Percentiles rank a stretch among this genome's conserved stretches.
These are phyloP conservation scores for Mercurialis annua DNA, from an alignment of 345 rosid genomes.

Conservation along the genomic window DNA sequence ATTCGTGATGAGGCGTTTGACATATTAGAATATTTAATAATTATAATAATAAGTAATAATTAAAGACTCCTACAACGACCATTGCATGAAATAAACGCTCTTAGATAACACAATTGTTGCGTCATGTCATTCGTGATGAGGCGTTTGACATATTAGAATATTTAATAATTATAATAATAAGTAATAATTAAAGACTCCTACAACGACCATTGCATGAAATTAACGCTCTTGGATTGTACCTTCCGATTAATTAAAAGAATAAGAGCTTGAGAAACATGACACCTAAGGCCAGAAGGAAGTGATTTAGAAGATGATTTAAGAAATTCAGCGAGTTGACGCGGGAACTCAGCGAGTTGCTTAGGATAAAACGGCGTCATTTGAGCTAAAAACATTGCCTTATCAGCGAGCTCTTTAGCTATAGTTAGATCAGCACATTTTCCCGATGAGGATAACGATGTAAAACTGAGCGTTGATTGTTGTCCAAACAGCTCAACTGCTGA, in stretches of 20 bases:
- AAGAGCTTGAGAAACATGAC: conserved; percentile 67
- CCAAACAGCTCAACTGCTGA: conserved; percentile 74
- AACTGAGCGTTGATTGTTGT: conserved; percentile 73
- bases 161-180: no score
- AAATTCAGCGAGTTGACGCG: conserved; percentile 63
- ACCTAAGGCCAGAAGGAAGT: conserved; percentile 77
- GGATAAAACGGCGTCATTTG: conserved; percentile 84
- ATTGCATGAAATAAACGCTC: no score
- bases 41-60: no score
- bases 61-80: no score
- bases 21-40: no score
- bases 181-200: no score
- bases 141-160: no score
- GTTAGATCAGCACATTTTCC: conserved; percentile 59
- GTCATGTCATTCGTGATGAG: no score
- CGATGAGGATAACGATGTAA: conserved; percentile 45
- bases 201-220: no score
- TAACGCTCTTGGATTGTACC: no score
- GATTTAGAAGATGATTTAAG: conserved; percentile 58
- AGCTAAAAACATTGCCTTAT: conserved; percentile 70
- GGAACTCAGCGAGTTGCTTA: conserved; percentile 56
- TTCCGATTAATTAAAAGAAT: conserved; percentile 67
- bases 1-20: no score
- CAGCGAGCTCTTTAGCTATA: conserved; percentile 77
- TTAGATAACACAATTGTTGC: no score